Evolutionary conservation across 176 grass and related monocot species (phyloP).

Genomic region (Oryza longistaminata): DNA sequence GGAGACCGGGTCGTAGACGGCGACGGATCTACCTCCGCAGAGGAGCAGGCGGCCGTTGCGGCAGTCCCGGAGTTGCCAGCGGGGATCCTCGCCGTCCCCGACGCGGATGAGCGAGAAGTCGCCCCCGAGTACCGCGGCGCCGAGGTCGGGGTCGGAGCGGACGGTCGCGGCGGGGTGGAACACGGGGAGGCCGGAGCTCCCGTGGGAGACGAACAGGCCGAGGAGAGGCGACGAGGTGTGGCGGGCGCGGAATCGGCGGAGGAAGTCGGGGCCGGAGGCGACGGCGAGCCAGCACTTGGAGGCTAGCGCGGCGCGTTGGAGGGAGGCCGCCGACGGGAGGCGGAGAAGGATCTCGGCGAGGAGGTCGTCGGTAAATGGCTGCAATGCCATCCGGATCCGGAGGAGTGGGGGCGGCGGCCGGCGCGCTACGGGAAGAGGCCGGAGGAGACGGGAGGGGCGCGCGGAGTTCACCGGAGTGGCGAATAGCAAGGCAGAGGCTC

Average conservation of each 20-base stretch:
- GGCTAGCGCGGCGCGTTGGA: conserved; percentile 4
- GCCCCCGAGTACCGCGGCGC: neutral
- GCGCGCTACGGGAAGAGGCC: no score
- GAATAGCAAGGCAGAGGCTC: no score
- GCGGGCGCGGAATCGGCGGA: neutral
- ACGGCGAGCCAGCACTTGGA: neutral
- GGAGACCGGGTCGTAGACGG: conserved; percentile 18
- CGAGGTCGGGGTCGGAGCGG: neutral
- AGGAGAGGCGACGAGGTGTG: conserved; percentile 4
- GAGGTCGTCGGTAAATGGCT: neutral
- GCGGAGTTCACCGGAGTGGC: no score
- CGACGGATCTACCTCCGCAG: neutral
- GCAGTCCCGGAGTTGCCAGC: neutral
- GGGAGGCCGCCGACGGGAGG: conserved; percentile 19
- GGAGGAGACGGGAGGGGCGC: no score
- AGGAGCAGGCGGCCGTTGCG: conserved; percentile 14
- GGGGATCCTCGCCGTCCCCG: neutral
- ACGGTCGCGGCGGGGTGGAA: neutral
- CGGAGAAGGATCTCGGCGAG: conserved; percentile 22
- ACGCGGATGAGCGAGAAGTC: conserved; percentile 3
- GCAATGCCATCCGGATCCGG: no score
- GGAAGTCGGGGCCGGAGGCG: conserved; percentile 2
- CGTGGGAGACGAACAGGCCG: neutral
- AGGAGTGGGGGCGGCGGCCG: no score
- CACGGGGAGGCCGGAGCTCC: neutral